Evolutionary conservation across 768 basidiomycete species (phyloP), one percentile per base, ranked within the genome.

Genomic region (Pisolithus marmoratus): DNA sequence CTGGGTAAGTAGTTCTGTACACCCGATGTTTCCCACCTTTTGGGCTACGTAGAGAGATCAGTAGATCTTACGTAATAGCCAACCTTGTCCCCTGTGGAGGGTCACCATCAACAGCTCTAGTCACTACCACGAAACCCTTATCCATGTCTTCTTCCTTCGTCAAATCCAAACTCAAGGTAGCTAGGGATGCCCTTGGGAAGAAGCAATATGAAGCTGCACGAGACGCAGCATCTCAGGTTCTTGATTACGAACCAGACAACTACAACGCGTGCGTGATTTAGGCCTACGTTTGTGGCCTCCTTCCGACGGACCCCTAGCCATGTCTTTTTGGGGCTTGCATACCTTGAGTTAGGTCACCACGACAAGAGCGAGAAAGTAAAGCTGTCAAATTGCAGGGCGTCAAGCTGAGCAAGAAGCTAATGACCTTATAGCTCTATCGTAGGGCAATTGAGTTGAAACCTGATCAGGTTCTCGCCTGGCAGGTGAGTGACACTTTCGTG

Each of bases 351-450:
- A 2, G 81, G 81, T 24, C 78, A 88, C 49, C 66, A 73, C 20
- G 79, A 83, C 37, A 72, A 84, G 64, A 87, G 93, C 73, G 94
- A 97, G 74, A 81, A 87, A 82, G 94, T 95, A 80, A 77, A 74
- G 61, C 59, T 40, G 45, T 47, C n/a, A 49, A 34, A 15, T 34
- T 12, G 4, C 12, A 42, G 15, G 27, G 37, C 44, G 36, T 48
- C 37, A 43, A n/a, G 20, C 29, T 19, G 45, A 44, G 38, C 41
- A 37, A 58, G 43, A 19, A 51, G 22, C 58, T 65, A 46, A 67
- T 61, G 44, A 48, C 50, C 42, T 15, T 29, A 27, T 60, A 94
- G 91, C 77, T 79, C 24, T 97, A 95, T 65, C 77, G 75, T 41
- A 87, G 81, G 58, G 95, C 94, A 0, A 88, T 84, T 45, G 72